These are phyloP conservation scores for Leishmania lainsoni DNA, from an alignment of 208 protist species.

Conservation along the genomic window DNA sequence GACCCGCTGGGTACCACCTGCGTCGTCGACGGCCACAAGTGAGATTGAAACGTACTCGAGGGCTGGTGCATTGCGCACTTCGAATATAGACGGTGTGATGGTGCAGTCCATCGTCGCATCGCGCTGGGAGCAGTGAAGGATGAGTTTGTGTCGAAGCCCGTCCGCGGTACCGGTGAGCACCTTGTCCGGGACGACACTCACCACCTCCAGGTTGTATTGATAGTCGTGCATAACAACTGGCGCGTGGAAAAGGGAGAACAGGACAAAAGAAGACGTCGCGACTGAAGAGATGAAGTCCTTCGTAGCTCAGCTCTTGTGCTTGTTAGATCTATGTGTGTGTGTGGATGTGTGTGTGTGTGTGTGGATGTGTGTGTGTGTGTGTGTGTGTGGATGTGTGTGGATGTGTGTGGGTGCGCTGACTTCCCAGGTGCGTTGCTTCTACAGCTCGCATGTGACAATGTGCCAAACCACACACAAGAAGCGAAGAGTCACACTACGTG, in stretches of 20 bases:
- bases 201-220: slow-evolving; percentile 36
- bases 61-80: slow-evolving; percentile 22
- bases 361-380: too few relatives aligned
- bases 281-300: background rate
- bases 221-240: slow-evolving; percentile 12
- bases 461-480: background rate
- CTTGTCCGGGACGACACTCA: slow-evolving; percentile 22
- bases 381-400: background rate
- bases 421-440: background rate
- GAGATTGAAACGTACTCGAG: slow-evolving; percentile 20
- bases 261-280: too few relatives aligned
- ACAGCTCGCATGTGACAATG: background rate
- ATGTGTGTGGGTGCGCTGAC: too few relatives aligned
- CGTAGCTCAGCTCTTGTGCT: background rate
- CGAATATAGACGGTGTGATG: slow-evolving; percentile 15
- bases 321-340: background rate
- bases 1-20: background rate
- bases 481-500: background rate
- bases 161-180: background rate
- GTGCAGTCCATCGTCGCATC: slow-evolving; percentile 24
- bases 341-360: too few relatives aligned
- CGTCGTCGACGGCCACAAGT: slow-evolving; percentile 3
- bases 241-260: background rate
- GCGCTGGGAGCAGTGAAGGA: slow-evolving; percentile 21
- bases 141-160: background rate